Percentiles rank a stretch among this genome's conserved stretches.
These are phyloP conservation scores for Talaromyces trachyspermus DNA, from an alignment of 495 filamentous ascomycete species.

Conservation along the genomic window DNA sequence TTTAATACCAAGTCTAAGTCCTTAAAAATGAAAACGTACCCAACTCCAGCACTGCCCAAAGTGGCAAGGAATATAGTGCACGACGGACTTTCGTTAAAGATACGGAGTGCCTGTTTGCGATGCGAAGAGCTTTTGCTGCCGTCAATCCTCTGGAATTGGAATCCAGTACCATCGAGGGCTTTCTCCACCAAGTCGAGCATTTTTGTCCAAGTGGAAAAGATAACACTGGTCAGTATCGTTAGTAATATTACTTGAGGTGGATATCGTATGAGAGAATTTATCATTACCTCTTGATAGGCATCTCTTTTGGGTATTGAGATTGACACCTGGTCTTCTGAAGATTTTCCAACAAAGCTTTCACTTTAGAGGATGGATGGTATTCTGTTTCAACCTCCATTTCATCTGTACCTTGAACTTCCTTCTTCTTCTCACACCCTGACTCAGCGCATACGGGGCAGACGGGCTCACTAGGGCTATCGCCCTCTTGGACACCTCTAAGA, in stretches of 20 bases:
- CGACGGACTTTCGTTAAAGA: no score
- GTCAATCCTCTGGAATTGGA: no score
- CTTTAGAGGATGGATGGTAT: neutral
- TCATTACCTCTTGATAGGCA: neutral
- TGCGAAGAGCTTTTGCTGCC: no score
- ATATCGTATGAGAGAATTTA: neutral
- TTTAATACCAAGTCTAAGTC: neutral
- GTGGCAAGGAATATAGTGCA: no score
- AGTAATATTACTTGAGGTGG: neutral
- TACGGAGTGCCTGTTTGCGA: no score
- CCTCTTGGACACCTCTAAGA: neutral
- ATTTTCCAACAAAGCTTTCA: neutral
- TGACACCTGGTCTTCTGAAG: neutral
- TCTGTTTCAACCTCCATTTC: neutral
- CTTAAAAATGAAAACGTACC: no score
- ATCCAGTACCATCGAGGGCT: no score
- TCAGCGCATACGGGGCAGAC: neutral
- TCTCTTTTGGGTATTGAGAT: neutral
- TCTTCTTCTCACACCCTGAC: neutral
- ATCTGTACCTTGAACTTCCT: neutral
- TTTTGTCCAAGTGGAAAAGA: no score
- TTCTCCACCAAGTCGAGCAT: no score
- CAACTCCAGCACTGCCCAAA: no score
- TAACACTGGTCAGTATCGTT: neutral
- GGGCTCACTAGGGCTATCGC: neutral